These are phyloP conservation scores for Colletotrichum limetticola DNA, from an alignment of 2,329 filamentous ascomycete species.

Conservation along the genomic window DNA sequence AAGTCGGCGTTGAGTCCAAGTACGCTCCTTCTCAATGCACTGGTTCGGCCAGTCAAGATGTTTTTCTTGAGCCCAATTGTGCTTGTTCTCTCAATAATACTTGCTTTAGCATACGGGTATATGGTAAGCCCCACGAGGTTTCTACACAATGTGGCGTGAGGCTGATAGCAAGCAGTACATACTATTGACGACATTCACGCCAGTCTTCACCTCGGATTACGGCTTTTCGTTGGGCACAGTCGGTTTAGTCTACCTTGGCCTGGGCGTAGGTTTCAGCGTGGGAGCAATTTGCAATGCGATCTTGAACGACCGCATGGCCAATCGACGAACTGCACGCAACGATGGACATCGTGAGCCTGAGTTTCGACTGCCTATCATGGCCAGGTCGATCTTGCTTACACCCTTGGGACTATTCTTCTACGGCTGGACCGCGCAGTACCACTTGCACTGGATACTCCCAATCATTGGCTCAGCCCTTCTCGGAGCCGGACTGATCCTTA, in stretches of 20 bases:
- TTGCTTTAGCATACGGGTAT: background rate
- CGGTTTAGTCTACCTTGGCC: slow-evolving; percentile 38
- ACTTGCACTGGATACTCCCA: background rate
- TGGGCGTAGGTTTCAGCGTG: slow-evolving; percentile 34
- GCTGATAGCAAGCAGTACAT: background rate
- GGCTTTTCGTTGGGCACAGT: slow-evolving; percentile 45
- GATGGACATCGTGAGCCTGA: background rate
- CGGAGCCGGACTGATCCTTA: background rate
- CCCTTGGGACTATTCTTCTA: background rate
- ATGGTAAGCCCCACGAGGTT: background rate
- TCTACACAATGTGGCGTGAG: background rate
- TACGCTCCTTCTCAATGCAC: background rate
- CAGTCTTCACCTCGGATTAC: slow-evolving; percentile 59
- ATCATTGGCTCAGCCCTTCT: background rate
- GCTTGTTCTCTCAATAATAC: background rate
- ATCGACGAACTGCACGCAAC: background rate
- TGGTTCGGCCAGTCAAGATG: background rate
- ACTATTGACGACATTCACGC: slow-evolving; percentile 34
- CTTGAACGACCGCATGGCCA: background rate
- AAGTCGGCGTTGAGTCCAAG: background rate
- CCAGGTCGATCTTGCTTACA: background rate
- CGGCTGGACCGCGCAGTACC: background rate
- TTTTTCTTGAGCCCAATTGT: background rate
- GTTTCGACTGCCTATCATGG: background rate
- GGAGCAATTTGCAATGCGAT: background rate